These are phyloP conservation scores for Didymosphaeria variabile DNA, from an alignment of 2,329 filamentous ascomycete species.

Conservation along the genomic window DNA sequence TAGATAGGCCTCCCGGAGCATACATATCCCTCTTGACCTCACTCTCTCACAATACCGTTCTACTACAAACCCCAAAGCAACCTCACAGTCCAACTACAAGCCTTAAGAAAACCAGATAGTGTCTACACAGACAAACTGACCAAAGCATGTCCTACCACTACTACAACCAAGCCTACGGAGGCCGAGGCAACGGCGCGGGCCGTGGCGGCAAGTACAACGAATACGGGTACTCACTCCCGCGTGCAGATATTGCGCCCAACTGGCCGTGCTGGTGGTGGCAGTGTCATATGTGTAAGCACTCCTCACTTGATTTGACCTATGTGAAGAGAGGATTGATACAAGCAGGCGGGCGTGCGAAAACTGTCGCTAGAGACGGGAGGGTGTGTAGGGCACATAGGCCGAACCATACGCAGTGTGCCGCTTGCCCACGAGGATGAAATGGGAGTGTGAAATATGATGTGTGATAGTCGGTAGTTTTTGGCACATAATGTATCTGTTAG, in stretches of 20 bases:
- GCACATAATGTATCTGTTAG: neutral
- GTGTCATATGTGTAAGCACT: neutral
- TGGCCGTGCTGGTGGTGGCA: constrained; percentile 1
- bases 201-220: neutral
- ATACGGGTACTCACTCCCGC: neutral
- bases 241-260: neutral
- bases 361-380: neutral
- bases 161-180: neutral
- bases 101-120: no score
- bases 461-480: neutral
- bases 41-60: no score
- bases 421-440: neutral
- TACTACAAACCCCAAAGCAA: no score
- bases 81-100: no score
- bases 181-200: neutral
- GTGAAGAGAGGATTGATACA: neutral
- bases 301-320: neutral
- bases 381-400: neutral
- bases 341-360: neutral
- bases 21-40: neutral
- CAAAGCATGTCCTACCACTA: constrained; percentile 3
- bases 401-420: neutral
- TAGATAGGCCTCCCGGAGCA: neutral
- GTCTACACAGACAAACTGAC: neutral
- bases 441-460: neutral